Evolutionary conservation across 169 alveolate species (phyloP).

Genomic region (Plasmodium vinckei): DNA sequence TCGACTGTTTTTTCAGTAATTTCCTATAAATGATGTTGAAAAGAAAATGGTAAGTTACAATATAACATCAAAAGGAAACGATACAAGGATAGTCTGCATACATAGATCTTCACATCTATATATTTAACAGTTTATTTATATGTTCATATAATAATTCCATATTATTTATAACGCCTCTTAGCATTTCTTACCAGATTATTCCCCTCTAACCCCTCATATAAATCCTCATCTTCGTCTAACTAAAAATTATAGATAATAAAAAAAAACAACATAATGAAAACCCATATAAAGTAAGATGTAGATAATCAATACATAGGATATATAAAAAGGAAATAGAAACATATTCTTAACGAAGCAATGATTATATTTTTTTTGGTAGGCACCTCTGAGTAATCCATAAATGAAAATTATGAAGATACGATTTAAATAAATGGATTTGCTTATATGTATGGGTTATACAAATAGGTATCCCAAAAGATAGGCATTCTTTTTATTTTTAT

Average conservation of each 20-base stretch:
- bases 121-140: background rate
- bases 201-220: conserved; percentile 75
- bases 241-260: conserved; percentile 10
- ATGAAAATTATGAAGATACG: background rate
- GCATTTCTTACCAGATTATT: conserved; percentile 44
- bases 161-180: no score
- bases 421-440: background rate
- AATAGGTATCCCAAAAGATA: no score
- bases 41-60: background rate
- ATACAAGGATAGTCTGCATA: background rate
- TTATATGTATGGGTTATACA: background rate
- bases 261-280: conserved; percentile 9
- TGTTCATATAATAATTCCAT: background rate
- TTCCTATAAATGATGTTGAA: conserved; percentile 17
- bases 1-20: conserved; percentile 42
- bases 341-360: no score
- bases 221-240: conserved; percentile 75
- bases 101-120: background rate
- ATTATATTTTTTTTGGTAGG: background rate
- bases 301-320: background rate
- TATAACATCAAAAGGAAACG: background rate
- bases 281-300: background rate
- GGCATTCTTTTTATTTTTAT: no score
- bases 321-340: no score
- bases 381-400: conserved; percentile 66